A percentile compares a stretch with the other conserved stretches of the same genome.
Evolutionary conservation across 176 grass and related monocot species (phyloP).

Genomic region (Otatea glauca): DNA sequence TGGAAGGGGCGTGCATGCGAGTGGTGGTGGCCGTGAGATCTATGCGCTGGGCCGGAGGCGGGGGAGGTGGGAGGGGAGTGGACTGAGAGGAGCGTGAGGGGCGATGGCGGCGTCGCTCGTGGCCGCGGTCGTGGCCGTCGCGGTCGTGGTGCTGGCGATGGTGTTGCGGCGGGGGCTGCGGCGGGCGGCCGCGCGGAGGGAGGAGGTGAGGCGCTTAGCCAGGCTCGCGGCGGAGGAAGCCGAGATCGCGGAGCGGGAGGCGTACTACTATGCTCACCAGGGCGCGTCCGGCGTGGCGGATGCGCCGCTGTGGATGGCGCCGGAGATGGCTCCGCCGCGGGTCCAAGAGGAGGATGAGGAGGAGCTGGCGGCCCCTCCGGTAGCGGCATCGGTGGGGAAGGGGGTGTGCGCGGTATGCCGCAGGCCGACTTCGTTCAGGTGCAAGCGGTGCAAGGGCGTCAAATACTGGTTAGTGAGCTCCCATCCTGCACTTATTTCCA

Average conservation of each 20-base stretch:
- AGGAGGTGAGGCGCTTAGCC: constrained; percentile 67
- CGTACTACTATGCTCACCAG: constrained; percentile 24
- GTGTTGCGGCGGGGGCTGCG: constrained; percentile 43
- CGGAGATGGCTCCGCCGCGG: constrained; percentile 18
- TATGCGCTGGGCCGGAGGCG: constrained; percentile 17
- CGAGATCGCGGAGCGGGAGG: constrained; percentile 52
- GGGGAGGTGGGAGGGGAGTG: background rate
- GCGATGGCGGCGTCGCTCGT: constrained; percentile 25
- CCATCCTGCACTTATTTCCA: constrained; percentile 18
- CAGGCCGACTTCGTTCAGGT: constrained; percentile 58
- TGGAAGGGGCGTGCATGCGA: constrained; percentile 6
- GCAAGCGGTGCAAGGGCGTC: constrained; percentile 79
- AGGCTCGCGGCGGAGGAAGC: constrained; percentile 59
- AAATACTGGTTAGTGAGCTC: constrained; percentile 74
- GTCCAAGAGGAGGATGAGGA: background rate
- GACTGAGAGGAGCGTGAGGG: constrained; percentile 1
- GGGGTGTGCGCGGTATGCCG: constrained; percentile 64
- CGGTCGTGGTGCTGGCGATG: constrained; percentile 47
- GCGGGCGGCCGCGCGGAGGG: constrained; percentile 48
- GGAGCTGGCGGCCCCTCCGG: background rate
- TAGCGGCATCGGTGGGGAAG: background rate
- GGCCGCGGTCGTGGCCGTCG: constrained; percentile 33
- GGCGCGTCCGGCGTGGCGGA: background rate
- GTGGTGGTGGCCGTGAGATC: constrained; percentile 40
- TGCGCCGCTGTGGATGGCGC: constrained; percentile 24